These are phyloP conservation scores for Mallotus repandus DNA, from an alignment of 441 rosid species.

Conservation along the genomic window DNA sequence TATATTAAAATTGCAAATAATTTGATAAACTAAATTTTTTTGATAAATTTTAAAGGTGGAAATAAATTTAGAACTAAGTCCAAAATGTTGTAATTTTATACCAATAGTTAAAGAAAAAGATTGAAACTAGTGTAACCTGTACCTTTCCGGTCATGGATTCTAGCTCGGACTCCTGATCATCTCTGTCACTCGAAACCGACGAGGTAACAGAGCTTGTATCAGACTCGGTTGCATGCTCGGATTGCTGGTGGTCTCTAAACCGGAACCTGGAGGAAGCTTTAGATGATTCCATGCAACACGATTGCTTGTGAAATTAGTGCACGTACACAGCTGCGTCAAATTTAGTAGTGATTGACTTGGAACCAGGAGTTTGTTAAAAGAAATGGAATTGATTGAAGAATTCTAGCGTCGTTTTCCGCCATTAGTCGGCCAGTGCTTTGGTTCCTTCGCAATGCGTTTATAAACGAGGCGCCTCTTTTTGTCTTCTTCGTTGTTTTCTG, in stretches of 20 bases:
- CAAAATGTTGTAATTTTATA: too few species aligned
- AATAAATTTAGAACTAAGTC: too few species aligned
- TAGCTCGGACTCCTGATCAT: conserved; percentile 37
- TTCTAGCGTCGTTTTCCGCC: conserved; percentile 22
- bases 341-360: conserved; percentile 9
- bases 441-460: conserved; percentile 28
- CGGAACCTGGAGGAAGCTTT: conserved; percentile 40
- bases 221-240: conserved; percentile 33
- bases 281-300: conserved; percentile 41
- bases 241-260: conserved; percentile 47
- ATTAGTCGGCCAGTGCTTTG: conserved; percentile 24
- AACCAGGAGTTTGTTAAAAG: conserved; percentile 10
- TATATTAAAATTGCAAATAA: too few species aligned
- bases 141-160: conserved; percentile 67
- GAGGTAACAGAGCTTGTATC: conserved; percentile 37
- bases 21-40: too few species aligned
- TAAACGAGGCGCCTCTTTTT: conserved; percentile 4
- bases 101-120: too few species aligned
- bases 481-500: neutral
- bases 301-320: conserved; percentile 2
- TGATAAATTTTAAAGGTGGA: too few species aligned
- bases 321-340: neutral
- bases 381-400: conserved; percentile 21
- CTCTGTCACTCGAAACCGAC: conserved; percentile 34
- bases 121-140: neutral